Evolutionary conservation across 169 alveolate genomes (phyloP), one percentile per base, ranked within the genome.

Genomic region (Prorocentrum cordatum): DNA sequence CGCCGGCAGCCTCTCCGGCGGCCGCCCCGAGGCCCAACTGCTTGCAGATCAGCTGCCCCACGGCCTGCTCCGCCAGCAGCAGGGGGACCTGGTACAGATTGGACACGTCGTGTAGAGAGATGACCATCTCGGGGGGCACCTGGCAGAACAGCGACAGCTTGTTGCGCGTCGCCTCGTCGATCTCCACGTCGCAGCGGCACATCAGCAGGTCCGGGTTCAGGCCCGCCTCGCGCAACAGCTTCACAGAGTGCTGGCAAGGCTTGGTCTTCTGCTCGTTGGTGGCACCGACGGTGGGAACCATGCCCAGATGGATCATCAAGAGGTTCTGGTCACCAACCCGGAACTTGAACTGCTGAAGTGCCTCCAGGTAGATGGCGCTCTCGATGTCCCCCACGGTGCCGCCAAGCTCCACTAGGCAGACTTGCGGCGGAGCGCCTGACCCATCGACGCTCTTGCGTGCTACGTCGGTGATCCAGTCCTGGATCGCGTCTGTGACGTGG

Each of bases 381-480:
- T 97, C 99, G 26, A 96, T 94, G 91, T 97, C 99, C 33, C 99
- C 99, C 6, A 97, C 99, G 6, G 99, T 96, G 20, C 98, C 99
- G 33, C 99, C 99, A 24, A 97, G 97, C 92, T 97, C 99, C 33
- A 97, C 93, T 39, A 97, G 93, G 47, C 99, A 96, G 36, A 97
- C 93, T 29, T 97, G 99, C 32, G 99, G 95, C 47, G 96, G 97
- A 14, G 99, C 96, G 7, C 93, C 87, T 67, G 84, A 92, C 80
- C 87, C 89, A 31, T 12, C 29, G 20, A 26, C 68, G 36, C 91
- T 20, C 93, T 84, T 27, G 94, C 93, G 68, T 79, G 97, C 92
- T 7, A 95, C 97, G 9, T 68, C 87, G 18, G 64, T 75, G 39
- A 97, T 95, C 98, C 98, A 96, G 42, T 93, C 94, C 42, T 95